A percentile compares a stretch with the other conserved stretches of the same genome.
These are phyloP conservation scores for Ustilago loliicola DNA, from an alignment of 1,284 basidiomycete genomes.

Conservation along the genomic window DNA sequence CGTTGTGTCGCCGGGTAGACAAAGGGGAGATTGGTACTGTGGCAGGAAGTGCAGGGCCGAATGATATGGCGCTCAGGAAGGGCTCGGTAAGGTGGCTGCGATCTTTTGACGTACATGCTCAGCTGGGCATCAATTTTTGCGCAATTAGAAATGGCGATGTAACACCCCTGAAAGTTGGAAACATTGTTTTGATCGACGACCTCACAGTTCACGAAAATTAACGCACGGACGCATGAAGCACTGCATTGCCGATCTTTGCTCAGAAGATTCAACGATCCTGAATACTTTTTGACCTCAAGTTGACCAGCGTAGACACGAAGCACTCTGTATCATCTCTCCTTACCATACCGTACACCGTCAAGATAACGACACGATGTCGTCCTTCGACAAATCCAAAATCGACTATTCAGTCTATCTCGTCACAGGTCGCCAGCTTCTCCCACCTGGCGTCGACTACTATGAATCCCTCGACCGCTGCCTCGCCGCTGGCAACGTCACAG, in stretches of 20 bases:
- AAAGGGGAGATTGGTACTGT: neutral
- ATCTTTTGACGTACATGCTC: slow-evolving; percentile 31
- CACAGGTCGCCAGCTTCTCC: slow-evolving; percentile 83
- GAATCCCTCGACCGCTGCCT: slow-evolving; percentile 84
- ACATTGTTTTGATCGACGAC: neutral
- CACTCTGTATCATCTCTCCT: too few species aligned
- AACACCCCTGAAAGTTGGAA: neutral
- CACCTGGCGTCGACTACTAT: slow-evolving; percentile 79
- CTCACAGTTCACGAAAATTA: neutral
- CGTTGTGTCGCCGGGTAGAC: too few species aligned
- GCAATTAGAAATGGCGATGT: neutral
- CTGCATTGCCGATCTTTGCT: slow-evolving; percentile 16
- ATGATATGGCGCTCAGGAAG: slow-evolving; percentile 34
- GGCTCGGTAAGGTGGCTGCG: slow-evolving; percentile 8
- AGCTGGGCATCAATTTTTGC: neutral
- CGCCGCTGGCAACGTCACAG: slow-evolving; percentile 84
- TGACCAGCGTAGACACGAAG: neutral
- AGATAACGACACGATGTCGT: slow-evolving; percentile 5
- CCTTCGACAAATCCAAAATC: slow-evolving; percentile 28
- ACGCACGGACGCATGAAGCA: slow-evolving; percentile 17
- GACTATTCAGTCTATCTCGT: slow-evolving; percentile 75
- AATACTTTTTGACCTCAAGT: neutral
- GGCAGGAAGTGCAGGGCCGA: neutral
- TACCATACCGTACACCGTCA: neutral
- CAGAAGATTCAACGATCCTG: neutral